These are phyloP conservation scores for Inonotus obliquus DNA, from an alignment of 1,284 basidiomycete species.

Conservation along the genomic window DNA sequence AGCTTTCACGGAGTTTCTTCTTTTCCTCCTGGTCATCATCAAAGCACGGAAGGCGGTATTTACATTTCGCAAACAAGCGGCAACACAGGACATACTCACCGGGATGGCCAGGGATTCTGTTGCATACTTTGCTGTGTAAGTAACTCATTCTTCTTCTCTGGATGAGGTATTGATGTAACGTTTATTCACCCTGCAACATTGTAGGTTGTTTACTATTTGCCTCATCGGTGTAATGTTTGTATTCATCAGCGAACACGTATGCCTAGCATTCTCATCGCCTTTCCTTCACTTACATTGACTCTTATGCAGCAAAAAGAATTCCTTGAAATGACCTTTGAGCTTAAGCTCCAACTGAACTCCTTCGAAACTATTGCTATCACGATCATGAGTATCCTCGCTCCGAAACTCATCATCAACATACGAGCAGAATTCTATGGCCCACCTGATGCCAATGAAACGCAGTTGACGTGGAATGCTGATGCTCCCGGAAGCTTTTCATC, in stretches of 20 bases:
- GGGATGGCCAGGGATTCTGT: constrained; percentile 10
- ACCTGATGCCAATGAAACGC: background rate
- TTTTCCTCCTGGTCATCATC: constrained; percentile 2
- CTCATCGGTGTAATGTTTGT: background rate
- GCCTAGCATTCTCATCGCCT: background rate
- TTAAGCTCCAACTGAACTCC: background rate
- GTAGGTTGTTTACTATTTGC: background rate
- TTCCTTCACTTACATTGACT: background rate
- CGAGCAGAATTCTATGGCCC: background rate
- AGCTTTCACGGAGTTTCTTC: background rate
- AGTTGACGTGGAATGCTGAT: background rate
- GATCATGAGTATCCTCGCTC: background rate
- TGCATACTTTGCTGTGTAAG: constrained; percentile 6
- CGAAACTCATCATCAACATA: background rate
- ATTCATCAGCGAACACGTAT: background rate
- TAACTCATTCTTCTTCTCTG: background rate
- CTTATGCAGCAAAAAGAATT: too few relatives aligned
- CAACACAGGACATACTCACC: constrained; percentile 1
- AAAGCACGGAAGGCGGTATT: background rate
- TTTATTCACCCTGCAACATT: background rate
- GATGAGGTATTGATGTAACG: background rate
- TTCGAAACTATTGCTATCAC: background rate
- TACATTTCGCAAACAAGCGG: background rate
- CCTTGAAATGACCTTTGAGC: too few relatives aligned
- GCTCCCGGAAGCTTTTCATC: background rate